These are phyloP conservation scores for Ulmus americana DNA, from an alignment of 331 rosid genomes.

Conservation along the genomic window DNA sequence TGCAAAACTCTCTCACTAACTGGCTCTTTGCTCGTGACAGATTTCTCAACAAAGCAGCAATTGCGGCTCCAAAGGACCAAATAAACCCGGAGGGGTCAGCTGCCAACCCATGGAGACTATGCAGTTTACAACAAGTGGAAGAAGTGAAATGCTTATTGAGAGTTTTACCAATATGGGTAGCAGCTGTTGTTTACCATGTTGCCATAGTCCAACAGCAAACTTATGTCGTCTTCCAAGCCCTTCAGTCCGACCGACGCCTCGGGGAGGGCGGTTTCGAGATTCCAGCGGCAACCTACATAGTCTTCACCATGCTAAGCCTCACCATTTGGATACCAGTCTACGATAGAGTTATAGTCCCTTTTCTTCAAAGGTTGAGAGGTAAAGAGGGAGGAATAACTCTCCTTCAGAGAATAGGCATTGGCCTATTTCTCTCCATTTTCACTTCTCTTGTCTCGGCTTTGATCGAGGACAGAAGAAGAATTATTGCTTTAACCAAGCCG, in stretches of 20 bases:
- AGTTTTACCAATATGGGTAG: slow-evolving; percentile 67
- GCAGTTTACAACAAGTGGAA: slow-evolving; percentile 78
- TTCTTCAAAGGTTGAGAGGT: slow-evolving; percentile 40
- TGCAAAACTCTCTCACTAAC: neutral
- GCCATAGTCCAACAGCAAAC: slow-evolving; percentile 57
- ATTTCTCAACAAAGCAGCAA: slow-evolving; percentile 74
- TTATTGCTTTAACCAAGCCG: slow-evolving; percentile 39
- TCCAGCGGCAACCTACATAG: slow-evolving; percentile 63
- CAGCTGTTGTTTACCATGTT: slow-evolving; percentile 41
- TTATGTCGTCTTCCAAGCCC: slow-evolving; percentile 65
- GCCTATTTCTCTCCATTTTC: slow-evolving; percentile 41
- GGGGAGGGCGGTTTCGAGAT: slow-evolving; percentile 45
- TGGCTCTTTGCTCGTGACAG: slow-evolving; percentile 25
- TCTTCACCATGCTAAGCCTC: slow-evolving; percentile 57
- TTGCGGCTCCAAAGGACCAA: slow-evolving; percentile 42
- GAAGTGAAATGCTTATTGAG: slow-evolving; percentile 65
- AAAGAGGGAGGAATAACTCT: slow-evolving; percentile 65
- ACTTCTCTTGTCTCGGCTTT: slow-evolving; percentile 50
- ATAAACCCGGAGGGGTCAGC: slow-evolving; percentile 58
- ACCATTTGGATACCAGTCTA: slow-evolving; percentile 61
- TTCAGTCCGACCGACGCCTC: slow-evolving; percentile 52
- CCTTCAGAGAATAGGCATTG: slow-evolving; percentile 73
- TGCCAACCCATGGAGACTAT: slow-evolving; percentile 66
- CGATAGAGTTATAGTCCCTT: slow-evolving; percentile 51
- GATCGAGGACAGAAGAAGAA: slow-evolving; percentile 48